Conservation (phyloP, 345 rosid species). For the Linum usitatissimum region DNA sequence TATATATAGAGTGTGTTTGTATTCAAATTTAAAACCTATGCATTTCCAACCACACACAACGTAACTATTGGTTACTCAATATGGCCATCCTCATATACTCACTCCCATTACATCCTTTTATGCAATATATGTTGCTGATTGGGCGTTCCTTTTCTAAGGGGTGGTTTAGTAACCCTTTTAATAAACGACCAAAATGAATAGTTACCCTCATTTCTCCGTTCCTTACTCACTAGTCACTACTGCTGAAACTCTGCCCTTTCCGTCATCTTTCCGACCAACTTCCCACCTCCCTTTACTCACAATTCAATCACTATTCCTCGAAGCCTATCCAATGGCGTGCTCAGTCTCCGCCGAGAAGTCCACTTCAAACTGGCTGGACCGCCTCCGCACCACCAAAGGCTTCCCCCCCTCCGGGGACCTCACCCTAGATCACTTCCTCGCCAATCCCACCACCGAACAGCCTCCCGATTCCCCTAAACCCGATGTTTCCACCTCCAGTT, state of each 20-base stretch:
- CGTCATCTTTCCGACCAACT: background rate
- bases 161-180: too few species aligned
- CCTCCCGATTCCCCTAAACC: constrained; percentile 19
- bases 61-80: too few species aligned
- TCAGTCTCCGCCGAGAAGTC: constrained; percentile 46
- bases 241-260: background rate
- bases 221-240: too few species aligned
- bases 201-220: too few species aligned
- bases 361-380: constrained; percentile 70
- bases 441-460: constrained; percentile 1
- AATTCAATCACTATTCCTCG: background rate
- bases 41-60: too few species aligned
- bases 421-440: constrained; percentile 62
- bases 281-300: background rate
- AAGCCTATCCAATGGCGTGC: constrained; percentile 40
- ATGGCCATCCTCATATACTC: too few species aligned
- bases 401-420: constrained; percentile 42
- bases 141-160: too few species aligned
- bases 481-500: constrained; percentile 31
- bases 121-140: too few species aligned
- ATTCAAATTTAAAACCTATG: too few species aligned
- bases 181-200: too few species aligned
- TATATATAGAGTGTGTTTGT: too few species aligned
- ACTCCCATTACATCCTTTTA: too few species aligned
- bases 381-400: constrained; percentile 78